Percentiles rank a stretch among this genome's conserved stretches.
Evolutionary conservation across 805 yeast genomes (phyloP).

Genomic region (Maudiozyma turicensis): DNA sequence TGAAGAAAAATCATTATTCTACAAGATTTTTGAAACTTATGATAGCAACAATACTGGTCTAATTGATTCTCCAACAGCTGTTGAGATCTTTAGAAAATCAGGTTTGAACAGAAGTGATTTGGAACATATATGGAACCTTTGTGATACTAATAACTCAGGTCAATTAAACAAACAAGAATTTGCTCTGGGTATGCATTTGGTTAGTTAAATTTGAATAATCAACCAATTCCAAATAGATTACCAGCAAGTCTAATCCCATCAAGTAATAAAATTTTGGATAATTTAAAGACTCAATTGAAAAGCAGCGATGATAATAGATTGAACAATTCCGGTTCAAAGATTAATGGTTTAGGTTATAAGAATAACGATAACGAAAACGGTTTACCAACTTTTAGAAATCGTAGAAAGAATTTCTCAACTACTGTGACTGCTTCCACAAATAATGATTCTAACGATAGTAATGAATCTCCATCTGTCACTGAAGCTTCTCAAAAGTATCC

Average conservation of each 20-base stretch:
- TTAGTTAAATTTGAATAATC: constrained; percentile 81
- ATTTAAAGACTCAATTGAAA: constrained; percentile 49
- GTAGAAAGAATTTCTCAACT: constrained; percentile 10
- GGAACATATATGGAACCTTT: constrained; percentile 83
- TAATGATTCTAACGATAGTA: neutral
- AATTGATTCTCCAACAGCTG: constrained; percentile 73
- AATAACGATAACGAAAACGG: constrained; percentile 69
- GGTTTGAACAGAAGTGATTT: constrained; percentile 80
- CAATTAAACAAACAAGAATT: constrained; percentile 82
- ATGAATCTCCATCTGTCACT: neutral
- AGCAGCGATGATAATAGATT: constrained; percentile 2
- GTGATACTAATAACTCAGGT: constrained; percentile 77
- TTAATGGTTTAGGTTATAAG: constrained; percentile 45
- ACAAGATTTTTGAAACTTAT: constrained; percentile 82
- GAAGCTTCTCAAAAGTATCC: constrained; percentile 3
- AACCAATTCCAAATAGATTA: constrained; percentile 66
- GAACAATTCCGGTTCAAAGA: constrained; percentile 13
- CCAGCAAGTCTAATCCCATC: constrained; percentile 92
- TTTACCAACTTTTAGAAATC: constrained; percentile 59
- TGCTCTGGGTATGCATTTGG: constrained; percentile 94
- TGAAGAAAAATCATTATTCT: constrained; percentile 79
- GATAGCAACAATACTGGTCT: constrained; percentile 59
- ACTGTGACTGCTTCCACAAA: neutral
- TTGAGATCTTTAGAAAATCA: constrained; percentile 79
- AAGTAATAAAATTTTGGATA: constrained; percentile 61